Percentiles rank a stretch among this genome's conserved stretches.
These are phyloP conservation scores for Fraxinus paxiana DNA, from an alignment of 305 asterid species.

Conservation along the genomic window DNA sequence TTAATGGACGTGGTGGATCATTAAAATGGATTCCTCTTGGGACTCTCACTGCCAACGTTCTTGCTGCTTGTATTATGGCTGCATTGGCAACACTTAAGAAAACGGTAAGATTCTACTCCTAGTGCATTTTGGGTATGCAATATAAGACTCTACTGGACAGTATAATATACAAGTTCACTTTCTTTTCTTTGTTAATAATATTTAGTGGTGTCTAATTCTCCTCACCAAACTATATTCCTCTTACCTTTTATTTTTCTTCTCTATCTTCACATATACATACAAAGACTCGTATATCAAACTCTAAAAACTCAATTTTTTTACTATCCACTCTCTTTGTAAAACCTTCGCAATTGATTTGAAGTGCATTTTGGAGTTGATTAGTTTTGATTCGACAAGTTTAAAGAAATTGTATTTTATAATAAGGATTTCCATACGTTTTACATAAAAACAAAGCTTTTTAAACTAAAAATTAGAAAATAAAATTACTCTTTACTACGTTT, in stretches of 20 bases:
- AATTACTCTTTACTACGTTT: background rate
- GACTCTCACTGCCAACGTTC: constrained; percentile 79
- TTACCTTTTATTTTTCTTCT: background rate
- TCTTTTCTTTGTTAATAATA: background rate
- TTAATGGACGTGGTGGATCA: constrained; percentile 60
- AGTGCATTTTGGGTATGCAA: background rate
- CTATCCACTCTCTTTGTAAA: background rate
- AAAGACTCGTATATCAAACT: background rate
- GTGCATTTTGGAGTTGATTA: background rate
- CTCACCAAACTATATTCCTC: background rate
- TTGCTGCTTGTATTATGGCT: constrained; percentile 84
- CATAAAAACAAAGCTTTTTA: background rate
- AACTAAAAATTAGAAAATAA: background rate
- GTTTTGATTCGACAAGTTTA: background rate
- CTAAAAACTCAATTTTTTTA: background rate
- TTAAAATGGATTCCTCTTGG: constrained; percentile 86
- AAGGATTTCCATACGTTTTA: background rate
- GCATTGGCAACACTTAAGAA: constrained; percentile 60
- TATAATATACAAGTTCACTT: background rate
- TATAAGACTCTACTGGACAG: background rate
- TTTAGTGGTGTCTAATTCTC: background rate
- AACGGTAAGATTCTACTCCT: constrained; percentile 36
- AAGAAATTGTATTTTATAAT: background rate
- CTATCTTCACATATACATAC: background rate
- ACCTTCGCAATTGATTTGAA: background rate